phyloP scores from a whole-genome alignment of 2,329 filamentous ascomycete genomes.

The Coniochaeta sp. region DNA sequence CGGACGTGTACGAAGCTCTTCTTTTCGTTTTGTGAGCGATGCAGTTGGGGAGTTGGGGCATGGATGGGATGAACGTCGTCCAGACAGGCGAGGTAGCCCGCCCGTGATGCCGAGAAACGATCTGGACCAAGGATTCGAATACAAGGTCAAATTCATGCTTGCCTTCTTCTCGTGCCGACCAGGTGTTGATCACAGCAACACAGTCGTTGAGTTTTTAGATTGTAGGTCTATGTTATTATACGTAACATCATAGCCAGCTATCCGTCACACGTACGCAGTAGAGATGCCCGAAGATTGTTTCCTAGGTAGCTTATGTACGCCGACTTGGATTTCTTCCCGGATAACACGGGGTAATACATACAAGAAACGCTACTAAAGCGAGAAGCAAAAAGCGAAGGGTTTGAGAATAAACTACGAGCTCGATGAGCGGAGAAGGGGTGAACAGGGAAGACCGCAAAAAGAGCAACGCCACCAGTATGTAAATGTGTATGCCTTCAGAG shows the following conservation, averaged over 20 bases:
- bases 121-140: neutral
- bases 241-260: neutral
- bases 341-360: neutral
- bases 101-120: neutral
- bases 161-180: neutral
- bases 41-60: neutral
- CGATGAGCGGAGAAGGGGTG: neutral
- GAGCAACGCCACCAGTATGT: neutral
- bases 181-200: neutral
- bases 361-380: neutral
- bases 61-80: neutral
- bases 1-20: neutral
- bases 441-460: neutral
- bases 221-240: neutral
- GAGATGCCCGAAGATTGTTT: too few relatives aligned
- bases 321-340: neutral
- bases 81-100: neutral
- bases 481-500: neutral
- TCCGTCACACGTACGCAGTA: neutral
- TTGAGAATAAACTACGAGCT: neutral
- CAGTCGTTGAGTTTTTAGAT: neutral
- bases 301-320: neutral
- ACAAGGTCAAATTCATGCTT: neutral
- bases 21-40: neutral
- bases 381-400: neutral